A percentile compares a stretch with the other conserved stretches of the same genome.
These are phyloP conservation scores for Pseudopyricularia cyperi DNA, from an alignment of 2,329 filamentous ascomycete species.

Conservation along the genomic window DNA sequence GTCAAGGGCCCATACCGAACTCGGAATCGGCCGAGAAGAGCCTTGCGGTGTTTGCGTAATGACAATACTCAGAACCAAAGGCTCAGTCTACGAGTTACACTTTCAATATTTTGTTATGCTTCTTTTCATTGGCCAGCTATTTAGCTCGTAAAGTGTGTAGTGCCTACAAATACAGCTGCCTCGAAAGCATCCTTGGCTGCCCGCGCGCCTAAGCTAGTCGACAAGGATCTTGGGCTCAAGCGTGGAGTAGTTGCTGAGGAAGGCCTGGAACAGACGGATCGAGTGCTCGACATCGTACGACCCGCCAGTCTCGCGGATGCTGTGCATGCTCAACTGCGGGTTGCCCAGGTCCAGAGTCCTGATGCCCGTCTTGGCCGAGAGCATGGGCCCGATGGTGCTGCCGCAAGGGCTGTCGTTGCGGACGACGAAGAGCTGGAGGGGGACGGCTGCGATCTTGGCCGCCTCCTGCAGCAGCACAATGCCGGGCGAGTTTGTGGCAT, in stretches of 20 bases:
- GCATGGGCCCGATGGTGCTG: constrained; percentile 95
- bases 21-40: no score
- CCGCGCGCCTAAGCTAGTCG: constrained; percentile 38
- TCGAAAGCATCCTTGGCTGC: neutral
- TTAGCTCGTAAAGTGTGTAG: no score
- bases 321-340: constrained; percentile 92
- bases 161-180: neutral
- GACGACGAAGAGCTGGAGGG: constrained; percentile 90
- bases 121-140: no score
- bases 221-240: constrained; percentile 74
- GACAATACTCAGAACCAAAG: no score
- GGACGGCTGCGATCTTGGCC: constrained; percentile 61
- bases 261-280: constrained; percentile 74
- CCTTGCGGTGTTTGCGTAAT: no score
- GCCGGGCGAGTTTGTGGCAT: constrained; percentile 91
- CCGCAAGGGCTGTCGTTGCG: constrained; percentile 91
- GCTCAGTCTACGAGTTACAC: no score
- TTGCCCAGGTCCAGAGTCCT: constrained; percentile 89
- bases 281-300: constrained; percentile 78
- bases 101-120: no score
- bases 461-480: constrained; percentile 87
- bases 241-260: constrained; percentile 73
- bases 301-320: constrained; percentile 85
- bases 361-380: constrained; percentile 73
- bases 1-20: no score